Base-by-base conservation (phyloP, 2,329 filamentous ascomycete species). In the Cladosporium sp. region DNA sequence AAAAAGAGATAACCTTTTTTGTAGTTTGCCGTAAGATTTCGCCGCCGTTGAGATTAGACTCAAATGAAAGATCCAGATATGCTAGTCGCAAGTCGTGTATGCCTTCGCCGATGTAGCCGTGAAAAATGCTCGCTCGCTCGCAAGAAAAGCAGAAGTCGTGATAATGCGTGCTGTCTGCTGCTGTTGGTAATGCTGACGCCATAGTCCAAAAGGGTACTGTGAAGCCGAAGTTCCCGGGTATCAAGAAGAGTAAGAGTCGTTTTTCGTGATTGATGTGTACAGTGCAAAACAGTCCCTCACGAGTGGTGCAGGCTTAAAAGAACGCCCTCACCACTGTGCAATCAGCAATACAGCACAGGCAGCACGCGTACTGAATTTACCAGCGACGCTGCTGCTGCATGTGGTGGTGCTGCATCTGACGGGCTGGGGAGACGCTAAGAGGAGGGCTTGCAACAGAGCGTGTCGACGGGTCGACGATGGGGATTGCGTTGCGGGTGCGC, bases 401-500 rank as follows among this genome's bases (percentile, higher is more conserved):
- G 64, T 75, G 77, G 71, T 79, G 76, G 71, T 82, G 79, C 77
- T 86, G 84, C 79, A 83, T 82, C 77, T 75, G 73, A 65, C 84
- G 80, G 71, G 78, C 82, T 59, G 85, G 84, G 57, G 84, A 86
- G 69, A 87, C 81, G 63, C 83, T 85, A 61, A 87, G 87, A 24
- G 93, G 91, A 65, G 93, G 93, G 78, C 91, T 96, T 57, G 91
- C 87, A 80, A 97, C 88, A 70, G 91, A 86, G 70, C 94, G 91
- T 58, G 93, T 97, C 66, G 84, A 89, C 56, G 94, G 94, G 80
- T 99, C 96, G 76, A 97, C 90, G 73, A 99, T 99, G 59, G 93
- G 93, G 65, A 97, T 97, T 70, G 94, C 91, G 74, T 97, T 97
- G 75, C 91, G 90, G 58, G 88, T 85, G 66, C 94, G 90, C 63